These are phyloP conservation scores for Zygosaccharomyces bailii DNA, from an alignment of 805 yeast species.

Conservation along the genomic window DNA sequence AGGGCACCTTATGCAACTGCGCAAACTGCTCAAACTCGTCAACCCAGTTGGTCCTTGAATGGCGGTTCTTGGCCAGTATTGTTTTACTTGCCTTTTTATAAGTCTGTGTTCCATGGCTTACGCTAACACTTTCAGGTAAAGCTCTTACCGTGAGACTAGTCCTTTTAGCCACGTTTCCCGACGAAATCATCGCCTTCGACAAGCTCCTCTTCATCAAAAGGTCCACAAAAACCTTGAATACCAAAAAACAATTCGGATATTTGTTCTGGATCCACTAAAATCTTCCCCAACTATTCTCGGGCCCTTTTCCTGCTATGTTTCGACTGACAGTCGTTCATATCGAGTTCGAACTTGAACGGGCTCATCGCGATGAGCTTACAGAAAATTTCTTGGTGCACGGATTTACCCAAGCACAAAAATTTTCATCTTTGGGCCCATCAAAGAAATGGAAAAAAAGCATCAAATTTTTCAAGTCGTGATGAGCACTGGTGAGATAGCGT, in stretches of 20 bases:
- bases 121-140: conserved; percentile 3
- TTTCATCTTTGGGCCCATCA: conserved; percentile 5
- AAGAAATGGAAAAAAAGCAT: conserved; percentile 4
- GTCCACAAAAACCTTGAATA: conserved; percentile 2
- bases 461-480: conserved; percentile 11
- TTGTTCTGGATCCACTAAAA: background rate
- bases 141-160: conserved; percentile 4
- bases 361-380: background rate
- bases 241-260: background rate
- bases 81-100: conserved; percentile 12
- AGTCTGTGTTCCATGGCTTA: conserved; percentile 7
- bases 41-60: conserved; percentile 19
- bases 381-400: conserved; percentile 9
- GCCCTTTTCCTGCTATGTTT: background rate
- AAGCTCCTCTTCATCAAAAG: conserved; percentile 6
- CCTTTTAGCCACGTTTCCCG: conserved; percentile 7
- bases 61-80: conserved; percentile 8
- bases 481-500: conserved; percentile 3
- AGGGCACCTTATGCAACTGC: conserved; percentile 11
- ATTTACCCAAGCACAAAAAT: conserved; percentile 16
- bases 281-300: background rate
- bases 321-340: background rate
- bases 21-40: conserved; percentile 21
- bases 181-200: conserved; percentile 8
- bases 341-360: conserved; percentile 3